Evolutionary conservation across 1,139 yeast genomes (phyloP), one percentile per base, ranked within the genome.

Genomic region (Suhomyces guaymorum): DNA sequence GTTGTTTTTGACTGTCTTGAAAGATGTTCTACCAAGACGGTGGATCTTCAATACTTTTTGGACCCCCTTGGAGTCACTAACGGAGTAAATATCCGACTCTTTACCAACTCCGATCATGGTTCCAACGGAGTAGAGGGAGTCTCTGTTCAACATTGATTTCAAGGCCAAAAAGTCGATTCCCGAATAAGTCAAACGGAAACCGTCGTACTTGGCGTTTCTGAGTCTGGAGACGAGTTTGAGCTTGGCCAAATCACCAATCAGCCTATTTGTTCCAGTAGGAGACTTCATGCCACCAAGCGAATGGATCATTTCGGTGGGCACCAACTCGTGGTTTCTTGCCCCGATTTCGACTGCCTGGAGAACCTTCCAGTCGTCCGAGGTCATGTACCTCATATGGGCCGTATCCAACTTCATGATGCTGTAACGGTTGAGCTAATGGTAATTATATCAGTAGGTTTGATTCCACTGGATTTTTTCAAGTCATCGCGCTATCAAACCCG

Each of bases 51-150:
- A 60, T 9, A 90, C 96, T 51, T 75, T 76, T 41, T 78, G 77
- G 11, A 55, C 57, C 1, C 95, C 95, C 16, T 72, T 56, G 8
- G 73, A 66, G 51, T 85, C 92, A 39, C 85, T 81, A 1, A 86
- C 90, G n/a, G 92, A 75, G 57, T 83, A 89, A 51, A 92, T 90
- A 63, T 92, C 98, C 4, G 97, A 88, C 59, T 92, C 98, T 57
- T 92, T 92, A 52, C 98, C 98, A 33, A 94, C 96, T 38, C 98
- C 98, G 50, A 92, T 89, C 15, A 85, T 87, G 28, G 82, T 74
- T 12, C 96, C 97, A 9, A 92, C 78, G 2, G 94, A 83, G 50
- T 82, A 81, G 7, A 92, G 59, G 0, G 88, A 72, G 31, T 82
- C 79, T 47, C 90, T 73, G 52, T 82, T 85, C 48, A 80, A 63